Evolutionary conservation across 2,329 filamentous ascomycete species (phyloP), one percentile per base, ranked within the genome.

Genomic region (Aureobasidium uvarum): DNA sequence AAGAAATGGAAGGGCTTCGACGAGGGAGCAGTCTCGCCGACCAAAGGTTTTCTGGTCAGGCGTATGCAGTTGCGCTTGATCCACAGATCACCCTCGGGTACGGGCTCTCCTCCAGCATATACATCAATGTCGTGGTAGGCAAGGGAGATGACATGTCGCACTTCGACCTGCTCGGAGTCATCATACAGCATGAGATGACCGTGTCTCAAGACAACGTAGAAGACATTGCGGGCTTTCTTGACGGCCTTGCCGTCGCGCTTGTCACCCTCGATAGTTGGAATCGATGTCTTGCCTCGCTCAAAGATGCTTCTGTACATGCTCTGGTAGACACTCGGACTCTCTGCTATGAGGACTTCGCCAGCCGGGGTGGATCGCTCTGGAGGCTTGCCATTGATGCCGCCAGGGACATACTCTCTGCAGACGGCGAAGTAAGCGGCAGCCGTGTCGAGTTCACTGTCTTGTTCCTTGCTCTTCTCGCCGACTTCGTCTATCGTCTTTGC

Each of bases 111-210:
- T 33, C 92, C 94, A 7, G 89, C 91, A 76, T 93, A 95, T 72
- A 98, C 86, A 71, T 88, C 90, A 65, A 98, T 85, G 67, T 89
- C 85, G 78, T 98, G 92, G 72, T 96, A 90, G 39, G 91, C 89
- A 11, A 99, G 84, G 0, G 93, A 96, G 65, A 99, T 91, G 64
- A 99, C 95, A 78, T 98, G 92, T 68, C 94, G 89, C 18, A 99
- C 95, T 77, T 99, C 95, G 71, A 97, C 84, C 77, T 98, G 93
- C 71, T 96, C 92, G 62, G 92, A 88, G 73, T 98, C 93, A 75
- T 99, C 95, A 77, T 97, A 99, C 11, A 99, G 86, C 91, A 99
- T 97, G 59, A 99, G 80, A 75, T 98, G 93, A 43, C 94, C 93
- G 77, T 97, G 93, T 74, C 92, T 88, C 67, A 97, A 77, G 55